phyloP scores from a whole-genome alignment of 805 yeast species.

The Candida qinlingensis region DNA sequence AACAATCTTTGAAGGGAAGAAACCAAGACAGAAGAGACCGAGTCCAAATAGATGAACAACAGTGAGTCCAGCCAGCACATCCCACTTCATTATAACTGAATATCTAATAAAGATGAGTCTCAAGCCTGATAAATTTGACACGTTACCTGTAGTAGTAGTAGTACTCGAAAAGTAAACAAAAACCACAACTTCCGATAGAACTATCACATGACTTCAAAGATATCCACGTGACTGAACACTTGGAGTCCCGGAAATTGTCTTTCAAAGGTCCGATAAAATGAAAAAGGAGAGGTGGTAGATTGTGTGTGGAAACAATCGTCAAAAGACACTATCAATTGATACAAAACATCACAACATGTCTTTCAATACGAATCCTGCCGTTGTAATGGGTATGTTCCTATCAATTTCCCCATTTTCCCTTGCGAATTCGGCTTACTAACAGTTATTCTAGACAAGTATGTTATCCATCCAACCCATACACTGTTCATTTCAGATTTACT shows the following conservation, averaged over 20 bases:
- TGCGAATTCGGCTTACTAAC: slow-evolving; percentile 12
- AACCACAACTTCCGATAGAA: neutral
- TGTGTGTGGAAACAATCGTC: too few species aligned
- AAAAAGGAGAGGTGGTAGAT: neutral
- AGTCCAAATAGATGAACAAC: slow-evolving; percentile 47
- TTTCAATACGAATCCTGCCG: slow-evolving; percentile 66
- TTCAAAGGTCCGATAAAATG: neutral
- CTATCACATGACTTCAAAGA: neutral
- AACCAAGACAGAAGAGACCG: slow-evolving; percentile 68
- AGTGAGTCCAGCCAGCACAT: slow-evolving; percentile 1
- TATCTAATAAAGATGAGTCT: too few species aligned
- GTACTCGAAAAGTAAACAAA: too few species aligned
- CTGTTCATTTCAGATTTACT: slow-evolving; percentile 6
- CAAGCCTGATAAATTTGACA: too few species aligned
- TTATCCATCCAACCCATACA: neutral
- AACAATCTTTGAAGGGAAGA: slow-evolving; percentile 85
- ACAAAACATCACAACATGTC: slow-evolving; percentile 15
- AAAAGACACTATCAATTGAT: neutral
- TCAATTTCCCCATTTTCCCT: slow-evolving; percentile 15
- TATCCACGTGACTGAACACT: neutral
- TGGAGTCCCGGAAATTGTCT: neutral
- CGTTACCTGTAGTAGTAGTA: too few species aligned
- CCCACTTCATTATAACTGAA: slow-evolving; percentile 6
- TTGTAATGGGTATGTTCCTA: slow-evolving; percentile 79
- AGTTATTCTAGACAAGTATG: slow-evolving; percentile 19